These are phyloP conservation scores for Myochromella boudieri DNA, from an alignment of 768 basidiomycete species.

Conservation along the genomic window DNA sequence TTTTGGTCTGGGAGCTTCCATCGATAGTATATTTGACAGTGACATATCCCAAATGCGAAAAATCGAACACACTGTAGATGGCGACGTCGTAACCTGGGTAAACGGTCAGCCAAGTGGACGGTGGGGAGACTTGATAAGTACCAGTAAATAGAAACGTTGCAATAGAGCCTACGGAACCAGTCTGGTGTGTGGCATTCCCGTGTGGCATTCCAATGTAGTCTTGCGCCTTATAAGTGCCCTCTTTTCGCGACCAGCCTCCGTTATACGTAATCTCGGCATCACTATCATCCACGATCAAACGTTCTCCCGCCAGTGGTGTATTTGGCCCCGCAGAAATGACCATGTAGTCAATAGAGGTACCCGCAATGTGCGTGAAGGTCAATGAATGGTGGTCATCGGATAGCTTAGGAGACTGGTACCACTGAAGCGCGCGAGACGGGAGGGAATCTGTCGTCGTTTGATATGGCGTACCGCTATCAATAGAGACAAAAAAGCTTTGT, in stretches of 20 bases:
- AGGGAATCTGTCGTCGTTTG: slow-evolving; percentile 5
- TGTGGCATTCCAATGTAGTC: slow-evolving; percentile 18
- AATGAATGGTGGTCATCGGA: slow-evolving; percentile 20
- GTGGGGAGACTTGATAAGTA: slow-evolving; percentile 9
- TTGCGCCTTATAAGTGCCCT: slow-evolving; percentile 9
- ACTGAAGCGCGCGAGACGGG: slow-evolving; percentile 21
- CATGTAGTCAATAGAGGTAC: slow-evolving; percentile 22
- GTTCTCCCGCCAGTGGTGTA: slow-evolving; percentile 19
- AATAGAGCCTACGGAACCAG: slow-evolving; percentile 16
- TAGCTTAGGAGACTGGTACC: slow-evolving; percentile 23
- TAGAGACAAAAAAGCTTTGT: not conserved
- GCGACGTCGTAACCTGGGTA: no score
- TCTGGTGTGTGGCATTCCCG: slow-evolving; percentile 26
- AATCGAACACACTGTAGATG: no score
- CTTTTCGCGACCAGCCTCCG: slow-evolving; percentile 18
- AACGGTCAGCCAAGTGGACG: no score
- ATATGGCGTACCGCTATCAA: not conserved
- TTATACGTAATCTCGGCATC: slow-evolving; percentile 18
- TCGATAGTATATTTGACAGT: no score
- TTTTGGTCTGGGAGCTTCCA: slow-evolving; percentile 16
- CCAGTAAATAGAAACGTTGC: slow-evolving; percentile 29
- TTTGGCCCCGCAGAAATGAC: slow-evolving; percentile 18
- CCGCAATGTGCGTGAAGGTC: slow-evolving; percentile 18
- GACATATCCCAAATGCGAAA: no score
- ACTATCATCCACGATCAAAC: slow-evolving; percentile 22